phyloP scores from a whole-genome alignment of 805 yeast species.

The Lachancea kluyveri region DNA sequence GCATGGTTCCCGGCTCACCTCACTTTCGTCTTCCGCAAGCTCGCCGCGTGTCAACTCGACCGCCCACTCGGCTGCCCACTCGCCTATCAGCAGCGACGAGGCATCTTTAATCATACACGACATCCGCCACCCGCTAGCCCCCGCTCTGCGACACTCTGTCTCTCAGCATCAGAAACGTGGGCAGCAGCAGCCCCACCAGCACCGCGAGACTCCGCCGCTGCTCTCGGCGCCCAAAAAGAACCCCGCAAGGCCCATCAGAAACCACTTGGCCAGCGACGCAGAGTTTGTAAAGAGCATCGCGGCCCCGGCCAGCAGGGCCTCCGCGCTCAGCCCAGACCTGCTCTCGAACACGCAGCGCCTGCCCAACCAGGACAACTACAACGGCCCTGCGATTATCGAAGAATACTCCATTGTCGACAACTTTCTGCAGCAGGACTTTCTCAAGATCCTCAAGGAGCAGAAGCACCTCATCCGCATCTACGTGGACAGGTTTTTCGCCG shows the following conservation, averaged over 20 bases:
- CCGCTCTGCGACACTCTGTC: too few relatives aligned
- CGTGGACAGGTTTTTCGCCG: slow-evolving; percentile 5
- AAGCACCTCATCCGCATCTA: slow-evolving; percentile 1
- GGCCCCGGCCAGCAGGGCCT: neutral
- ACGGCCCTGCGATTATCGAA: slow-evolving; percentile 6
- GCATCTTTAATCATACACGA: neutral
- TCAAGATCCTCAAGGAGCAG: slow-evolving; percentile 5
- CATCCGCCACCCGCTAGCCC: too few relatives aligned
- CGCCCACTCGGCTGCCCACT: slow-evolving; percentile 2
- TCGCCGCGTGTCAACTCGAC: slow-evolving; percentile 2
- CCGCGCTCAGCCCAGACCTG: neutral
- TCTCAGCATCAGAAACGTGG: too few relatives aligned
- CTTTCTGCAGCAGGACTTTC: slow-evolving; percentile 7
- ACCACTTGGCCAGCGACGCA: too few relatives aligned
- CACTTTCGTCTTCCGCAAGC: too few relatives aligned
- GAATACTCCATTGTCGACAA: slow-evolving; percentile 8
- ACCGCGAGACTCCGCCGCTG: too few relatives aligned
- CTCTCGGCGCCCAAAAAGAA: neutral
- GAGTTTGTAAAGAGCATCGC: neutral
- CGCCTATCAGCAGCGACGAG: slow-evolving; percentile 4
- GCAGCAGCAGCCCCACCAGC: too few relatives aligned
- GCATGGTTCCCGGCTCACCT: too few relatives aligned
- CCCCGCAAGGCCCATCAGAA: too few relatives aligned
- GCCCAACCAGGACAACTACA: slow-evolving; percentile 7
- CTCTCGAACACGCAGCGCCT: neutral